Evolutionary conservation across 768 basidiomycete genomes (phyloP).

Genomic region (Mycena venus): DNA sequence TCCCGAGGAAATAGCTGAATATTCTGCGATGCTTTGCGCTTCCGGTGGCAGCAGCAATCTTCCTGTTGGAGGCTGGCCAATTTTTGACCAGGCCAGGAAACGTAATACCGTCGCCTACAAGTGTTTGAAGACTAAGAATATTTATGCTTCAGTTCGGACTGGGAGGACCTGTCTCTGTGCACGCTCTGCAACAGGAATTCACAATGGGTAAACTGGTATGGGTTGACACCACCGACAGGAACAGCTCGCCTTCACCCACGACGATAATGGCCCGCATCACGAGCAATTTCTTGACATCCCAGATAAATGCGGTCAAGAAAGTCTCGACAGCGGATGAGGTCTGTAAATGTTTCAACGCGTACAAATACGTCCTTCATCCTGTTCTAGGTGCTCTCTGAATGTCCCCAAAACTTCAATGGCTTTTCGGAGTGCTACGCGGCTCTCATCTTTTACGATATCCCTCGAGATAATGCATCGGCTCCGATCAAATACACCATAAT

Average conservation of each 20-base stretch:
- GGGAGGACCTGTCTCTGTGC: conserved; percentile 39
- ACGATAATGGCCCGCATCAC: conserved; percentile 60
- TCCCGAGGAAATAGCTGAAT: conserved; percentile 49
- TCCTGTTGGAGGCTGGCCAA: conserved; percentile 55
- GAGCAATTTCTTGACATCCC: conserved; percentile 47
- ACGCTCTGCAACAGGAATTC: conserved; percentile 53
- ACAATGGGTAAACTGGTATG: conserved; percentile 49
- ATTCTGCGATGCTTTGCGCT: conserved; percentile 55
- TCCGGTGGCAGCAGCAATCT: conserved; percentile 59
- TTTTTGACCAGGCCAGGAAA: conserved; percentile 45
- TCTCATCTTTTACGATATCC: conserved; percentile 58
- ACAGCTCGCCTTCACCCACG: conserved; percentile 52
- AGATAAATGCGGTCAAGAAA: conserved; percentile 51
- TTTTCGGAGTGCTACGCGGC: conserved; percentile 64
- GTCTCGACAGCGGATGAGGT: conserved; percentile 53
- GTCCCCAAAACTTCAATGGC: conserved; percentile 65
- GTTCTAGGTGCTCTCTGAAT: conserved; percentile 33
- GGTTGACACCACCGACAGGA: conserved; percentile 62
- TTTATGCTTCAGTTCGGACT: conserved; percentile 31
- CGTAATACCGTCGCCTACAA: conserved; percentile 34
- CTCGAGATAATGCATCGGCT: conserved; percentile 35
- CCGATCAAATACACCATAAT: conserved; percentile 62
- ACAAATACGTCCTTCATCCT: too few relatives aligned
- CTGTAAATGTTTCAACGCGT: conserved; percentile 35
- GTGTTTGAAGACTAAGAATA: neutral